These are phyloP conservation scores for Yamadazyma dendronema DNA, from an alignment of 1,139 yeast species.

Conservation along the genomic window DNA sequence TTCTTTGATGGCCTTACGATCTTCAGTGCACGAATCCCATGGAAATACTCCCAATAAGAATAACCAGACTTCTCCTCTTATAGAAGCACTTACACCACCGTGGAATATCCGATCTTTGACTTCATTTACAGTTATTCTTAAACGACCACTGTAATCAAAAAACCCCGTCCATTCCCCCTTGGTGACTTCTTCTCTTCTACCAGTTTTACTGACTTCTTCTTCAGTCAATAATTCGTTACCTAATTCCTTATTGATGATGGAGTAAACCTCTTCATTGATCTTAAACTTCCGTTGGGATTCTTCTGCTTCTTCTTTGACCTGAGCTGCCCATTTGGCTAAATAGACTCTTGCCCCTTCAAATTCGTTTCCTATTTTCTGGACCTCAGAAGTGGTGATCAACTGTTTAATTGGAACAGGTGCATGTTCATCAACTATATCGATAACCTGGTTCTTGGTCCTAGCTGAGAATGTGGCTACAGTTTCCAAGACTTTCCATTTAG, in stretches of 20 bases:
- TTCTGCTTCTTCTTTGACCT: constrained; percentile 91
- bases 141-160: constrained; percentile 76
- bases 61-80: constrained; percentile 80
- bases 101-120: constrained; percentile 83
- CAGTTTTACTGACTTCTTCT: constrained; percentile 57
- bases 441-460: constrained; percentile 57
- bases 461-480: constrained; percentile 82
- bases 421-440: constrained; percentile 61
- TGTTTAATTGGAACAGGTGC: constrained; percentile 65
- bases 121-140: constrained; percentile 70
- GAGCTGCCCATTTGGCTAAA: constrained; percentile 95
- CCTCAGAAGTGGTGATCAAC: constrained; percentile 74
- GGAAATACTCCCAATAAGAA: constrained; percentile 81
- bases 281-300: constrained; percentile 59
- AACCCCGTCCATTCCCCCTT: constrained; percentile 81
- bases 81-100: constrained; percentile 67
- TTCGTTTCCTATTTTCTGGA: constrained; percentile 77
- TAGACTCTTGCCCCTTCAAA: constrained; percentile 74
- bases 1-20: constrained; percentile 56
- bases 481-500: constrained; percentile 85
- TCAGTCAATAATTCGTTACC: constrained; percentile 62
- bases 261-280: constrained; percentile 59
- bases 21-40: constrained; percentile 79
- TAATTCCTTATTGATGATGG: constrained; percentile 63
- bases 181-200: constrained; percentile 65